Percentiles rank a stretch among this genome's conserved stretches.
Evolutionary conservation across 805 yeast genomes (phyloP).

Genomic region (Candida patagonica): DNA sequence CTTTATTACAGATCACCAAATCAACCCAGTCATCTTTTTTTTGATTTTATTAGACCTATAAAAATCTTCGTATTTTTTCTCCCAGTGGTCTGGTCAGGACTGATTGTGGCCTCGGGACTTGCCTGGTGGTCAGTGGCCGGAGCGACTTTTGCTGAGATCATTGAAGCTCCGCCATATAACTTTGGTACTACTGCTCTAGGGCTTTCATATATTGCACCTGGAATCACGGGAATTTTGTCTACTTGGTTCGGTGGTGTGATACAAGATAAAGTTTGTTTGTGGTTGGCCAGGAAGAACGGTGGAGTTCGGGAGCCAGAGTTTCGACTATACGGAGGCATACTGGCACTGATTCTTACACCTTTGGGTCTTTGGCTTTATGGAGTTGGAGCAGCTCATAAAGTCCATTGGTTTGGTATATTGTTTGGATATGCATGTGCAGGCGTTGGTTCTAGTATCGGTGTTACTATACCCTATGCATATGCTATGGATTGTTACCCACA

Average conservation of each 20-base stretch:
- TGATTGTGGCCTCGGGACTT: conserved; percentile 40
- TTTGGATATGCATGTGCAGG: conserved; percentile 50
- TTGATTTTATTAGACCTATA: conserved; percentile 17
- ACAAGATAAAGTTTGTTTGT: conserved; percentile 42
- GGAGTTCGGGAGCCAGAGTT: conserved; percentile 52
- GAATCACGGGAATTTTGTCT: conserved; percentile 37
- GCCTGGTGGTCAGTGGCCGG: conserved; percentile 42
- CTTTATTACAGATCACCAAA: neutral
- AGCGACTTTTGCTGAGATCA: conserved; percentile 38
- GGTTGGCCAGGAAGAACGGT: conserved; percentile 38
- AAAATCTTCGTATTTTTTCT: conserved; percentile 33
- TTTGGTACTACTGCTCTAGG: conserved; percentile 42
- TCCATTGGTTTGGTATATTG: conserved; percentile 48
- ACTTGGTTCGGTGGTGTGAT: conserved; percentile 41
- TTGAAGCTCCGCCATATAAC: conserved; percentile 45
- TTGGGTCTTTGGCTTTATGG: conserved; percentile 56
- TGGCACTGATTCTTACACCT: conserved; percentile 43
- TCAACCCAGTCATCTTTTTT: conserved; percentile 3
- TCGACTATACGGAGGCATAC: conserved; percentile 42
- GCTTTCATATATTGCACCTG: conserved; percentile 44
- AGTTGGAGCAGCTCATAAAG: conserved; percentile 46
- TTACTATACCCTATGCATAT: conserved; percentile 46
- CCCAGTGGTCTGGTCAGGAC: conserved; percentile 49
- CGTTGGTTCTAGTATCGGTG: conserved; percentile 42
- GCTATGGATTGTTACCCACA: conserved; percentile 49